Evolutionary conservation across 1,139 yeast genomes (phyloP), one percentile per base, ranked within the genome.

Genomic region (Yamadazyma taylorii): DNA sequence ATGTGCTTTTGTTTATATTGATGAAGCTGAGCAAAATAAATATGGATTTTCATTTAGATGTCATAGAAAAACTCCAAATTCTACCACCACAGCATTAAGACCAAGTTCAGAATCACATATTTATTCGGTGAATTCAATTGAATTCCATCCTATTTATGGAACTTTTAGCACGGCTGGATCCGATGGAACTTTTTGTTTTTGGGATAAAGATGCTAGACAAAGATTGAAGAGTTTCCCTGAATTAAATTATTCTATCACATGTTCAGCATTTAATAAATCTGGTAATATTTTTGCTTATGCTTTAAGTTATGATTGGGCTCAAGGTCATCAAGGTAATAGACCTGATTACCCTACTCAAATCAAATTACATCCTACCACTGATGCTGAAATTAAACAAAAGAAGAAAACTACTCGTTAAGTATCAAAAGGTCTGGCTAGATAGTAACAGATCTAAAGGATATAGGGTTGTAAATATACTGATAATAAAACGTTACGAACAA

Each of bases 191-290:
- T 85, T 89, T 66, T 84, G 90, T 53, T 85, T 86, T 66, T 94
- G 99, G 99, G 98, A 94, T 60, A 89, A 88, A 62, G 96, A 88
- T 53, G 85, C 94, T 37, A 80, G 85, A 58, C 95, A 87, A 58
- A 77, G 97, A 51, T 75, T 92, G 48, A 86, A 85, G 62, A 87
- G 85, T 24, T 86, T 83, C 65, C 88, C 92, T 3, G 64, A 76
- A 13, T 73, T 86, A 21, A 84, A 83, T 31, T 81, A 83, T 26
- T 70, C 95, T 1, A 83, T 94, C 38, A 75, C 95, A 0, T 80
- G 85, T 17, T 77, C 92, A 2, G 81, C 82, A 6, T 94, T 90
- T 66, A 92, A 88, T 63, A 73, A 86, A 48, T 81, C 72, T 37
- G 99, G 99, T 33, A 64, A 79, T 29, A 80, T 92, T 13, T 83